phyloP scores from a whole-genome alignment of 2,329 filamentous ascomycete species.

The Lecanosticta acicola region DNA sequence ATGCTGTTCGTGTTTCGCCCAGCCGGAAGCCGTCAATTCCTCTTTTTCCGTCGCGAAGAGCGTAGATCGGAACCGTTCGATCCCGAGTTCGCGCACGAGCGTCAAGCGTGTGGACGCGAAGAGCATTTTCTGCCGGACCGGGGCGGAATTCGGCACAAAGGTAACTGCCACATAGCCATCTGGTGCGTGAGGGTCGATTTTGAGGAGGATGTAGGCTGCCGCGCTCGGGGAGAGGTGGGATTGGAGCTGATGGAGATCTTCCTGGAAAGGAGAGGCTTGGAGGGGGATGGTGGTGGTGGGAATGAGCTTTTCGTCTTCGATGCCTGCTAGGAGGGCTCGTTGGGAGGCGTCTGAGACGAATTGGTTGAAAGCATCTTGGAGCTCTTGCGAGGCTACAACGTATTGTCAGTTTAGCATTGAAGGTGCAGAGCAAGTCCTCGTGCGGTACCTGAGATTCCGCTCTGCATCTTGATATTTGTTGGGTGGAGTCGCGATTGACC shows the following conservation, averaged over 20 bases:
- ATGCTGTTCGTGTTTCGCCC: conserved; percentile 67
- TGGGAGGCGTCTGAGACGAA: conserved; percentile 57
- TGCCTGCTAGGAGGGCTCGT: conserved; percentile 67
- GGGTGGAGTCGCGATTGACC: not conserved
- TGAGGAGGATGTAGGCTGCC: conserved; percentile 70
- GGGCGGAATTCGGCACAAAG: conserved; percentile 72
- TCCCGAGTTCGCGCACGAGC: conserved; percentile 68
- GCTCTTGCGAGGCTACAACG: conserved; percentile 66
- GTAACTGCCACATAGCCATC: conserved; percentile 61
- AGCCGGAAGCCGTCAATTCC: conserved; percentile 65
- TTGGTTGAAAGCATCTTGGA: conserved; percentile 65
- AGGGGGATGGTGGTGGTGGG: conserved; percentile 54
- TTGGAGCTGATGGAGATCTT: conserved; percentile 59
- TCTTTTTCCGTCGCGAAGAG: conserved; percentile 65
- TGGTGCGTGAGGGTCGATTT: conserved; percentile 51
- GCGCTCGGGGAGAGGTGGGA: conserved; percentile 60
- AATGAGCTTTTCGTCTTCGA: conserved; percentile 61
- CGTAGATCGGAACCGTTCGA: conserved; percentile 71
- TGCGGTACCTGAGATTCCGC: conserved; percentile 65
- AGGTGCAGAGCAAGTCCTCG: not conserved
- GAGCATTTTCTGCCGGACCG: conserved; percentile 80
- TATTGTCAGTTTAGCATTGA: conserved; percentile 5
- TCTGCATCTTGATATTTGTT: conserved; percentile 57
- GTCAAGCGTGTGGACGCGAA: conserved; percentile 74
- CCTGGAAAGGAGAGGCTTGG: conserved; percentile 50